Evolutionary conservation across 2,329 filamentous ascomycete species (phyloP).

Genomic region (Epichloe sibirici): DNA sequence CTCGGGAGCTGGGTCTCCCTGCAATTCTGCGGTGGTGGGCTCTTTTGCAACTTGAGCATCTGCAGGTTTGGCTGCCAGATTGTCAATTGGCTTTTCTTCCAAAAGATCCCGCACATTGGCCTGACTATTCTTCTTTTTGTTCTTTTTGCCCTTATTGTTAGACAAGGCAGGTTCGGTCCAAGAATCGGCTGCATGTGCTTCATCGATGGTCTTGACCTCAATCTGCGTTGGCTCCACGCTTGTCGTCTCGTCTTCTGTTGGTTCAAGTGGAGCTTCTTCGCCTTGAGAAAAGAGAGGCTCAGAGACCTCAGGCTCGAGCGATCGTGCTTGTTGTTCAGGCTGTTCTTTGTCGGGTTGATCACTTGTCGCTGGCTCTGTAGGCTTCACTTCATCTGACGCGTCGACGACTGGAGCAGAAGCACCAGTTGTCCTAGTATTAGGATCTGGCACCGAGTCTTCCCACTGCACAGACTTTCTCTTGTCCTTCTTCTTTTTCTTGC

Average conservation of each 20-base stretch:
- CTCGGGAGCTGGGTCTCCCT: not conserved
- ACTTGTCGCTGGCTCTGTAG: not conserved
- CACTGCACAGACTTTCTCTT: constrained; percentile 11
- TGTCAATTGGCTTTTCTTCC: constrained; percentile 6
- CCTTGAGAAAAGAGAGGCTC: constrained; percentile 22
- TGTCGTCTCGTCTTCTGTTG: constrained; percentile 13
- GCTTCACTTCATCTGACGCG: not conserved
- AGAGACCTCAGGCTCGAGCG: constrained; percentile 12
- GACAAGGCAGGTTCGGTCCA: constrained; percentile 7
- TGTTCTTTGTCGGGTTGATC: not conserved
- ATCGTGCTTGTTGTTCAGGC: constrained; percentile 1
- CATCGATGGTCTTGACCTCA: constrained; percentile 8
- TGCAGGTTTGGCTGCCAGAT: not conserved
- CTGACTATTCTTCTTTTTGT: constrained; percentile 19
- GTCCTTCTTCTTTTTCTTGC: constrained; percentile 8
- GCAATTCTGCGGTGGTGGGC: not conserved
- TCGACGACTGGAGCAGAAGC: not conserved
- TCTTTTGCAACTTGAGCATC: not conserved
- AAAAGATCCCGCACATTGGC: not conserved
- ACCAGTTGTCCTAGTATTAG: not conserved
- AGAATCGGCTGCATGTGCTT: constrained; percentile 1
- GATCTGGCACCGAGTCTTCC: constrained; percentile 7
- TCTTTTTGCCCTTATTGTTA: constrained; percentile 22
- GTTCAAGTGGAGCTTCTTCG: constrained; percentile 13
- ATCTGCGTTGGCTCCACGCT: constrained; percentile 14